phyloP scores from a whole-genome alignment of 768 basidiomycete species.

The Serendipita sp. region DNA sequence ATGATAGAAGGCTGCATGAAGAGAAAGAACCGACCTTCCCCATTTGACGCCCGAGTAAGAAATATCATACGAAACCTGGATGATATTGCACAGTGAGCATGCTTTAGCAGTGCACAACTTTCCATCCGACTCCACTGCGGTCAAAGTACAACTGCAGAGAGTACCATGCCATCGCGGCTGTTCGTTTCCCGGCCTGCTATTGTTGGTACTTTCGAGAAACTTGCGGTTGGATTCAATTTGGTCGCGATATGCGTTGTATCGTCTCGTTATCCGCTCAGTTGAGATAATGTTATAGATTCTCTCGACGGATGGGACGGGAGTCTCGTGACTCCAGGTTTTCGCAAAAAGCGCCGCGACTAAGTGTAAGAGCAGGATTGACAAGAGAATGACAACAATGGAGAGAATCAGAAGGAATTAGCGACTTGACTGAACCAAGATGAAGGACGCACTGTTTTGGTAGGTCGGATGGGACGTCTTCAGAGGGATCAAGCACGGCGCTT shows the following conservation, averaged over 20 bases:
- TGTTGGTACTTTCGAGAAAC: slow-evolving; percentile 28
- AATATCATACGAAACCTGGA: slow-evolving; percentile 48
- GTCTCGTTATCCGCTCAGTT: slow-evolving; percentile 18
- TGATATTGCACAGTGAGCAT: slow-evolving; percentile 50
- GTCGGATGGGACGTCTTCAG: slow-evolving; percentile 43
- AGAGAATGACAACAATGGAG: too few relatives aligned
- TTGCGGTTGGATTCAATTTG: slow-evolving; percentile 40
- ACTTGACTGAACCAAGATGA: neutral
- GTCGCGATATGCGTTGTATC: neutral
- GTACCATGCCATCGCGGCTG: slow-evolving; percentile 67
- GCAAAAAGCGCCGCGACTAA: slow-evolving; percentile 58
- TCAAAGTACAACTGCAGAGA: slow-evolving; percentile 45
- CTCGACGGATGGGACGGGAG: slow-evolving; percentile 39
- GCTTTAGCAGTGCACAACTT: slow-evolving; percentile 35
- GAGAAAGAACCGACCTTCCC: slow-evolving; percentile 36
- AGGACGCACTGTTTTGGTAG: slow-evolving; percentile 42
- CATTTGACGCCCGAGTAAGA: slow-evolving; percentile 56
- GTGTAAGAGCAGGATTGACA: too few relatives aligned
- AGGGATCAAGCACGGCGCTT: slow-evolving; percentile 41
- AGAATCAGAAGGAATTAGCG: too few relatives aligned
- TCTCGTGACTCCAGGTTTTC: slow-evolving; percentile 49
- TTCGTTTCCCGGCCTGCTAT: slow-evolving; percentile 50
- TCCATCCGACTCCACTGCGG: slow-evolving; percentile 36
- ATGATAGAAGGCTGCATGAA: neutral
- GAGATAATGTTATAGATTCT: slow-evolving; percentile 49